These are phyloP conservation scores for Paraconiothyrium sp. DNA, from an alignment of 2,329 filamentous ascomycete genomes.

Conservation along the genomic window DNA sequence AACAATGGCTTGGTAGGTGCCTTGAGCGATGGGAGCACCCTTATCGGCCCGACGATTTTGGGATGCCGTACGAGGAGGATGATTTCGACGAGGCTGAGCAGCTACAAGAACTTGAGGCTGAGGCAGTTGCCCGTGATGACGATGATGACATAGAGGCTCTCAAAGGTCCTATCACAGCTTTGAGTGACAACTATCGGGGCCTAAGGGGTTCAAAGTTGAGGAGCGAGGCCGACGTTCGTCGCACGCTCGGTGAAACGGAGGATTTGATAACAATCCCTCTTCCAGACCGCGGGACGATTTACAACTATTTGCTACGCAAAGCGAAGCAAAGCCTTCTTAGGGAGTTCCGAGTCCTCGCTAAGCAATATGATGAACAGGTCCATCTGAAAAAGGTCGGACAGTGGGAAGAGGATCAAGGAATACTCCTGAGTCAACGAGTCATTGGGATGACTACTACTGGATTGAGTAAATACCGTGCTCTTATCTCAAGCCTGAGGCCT, in stretches of 20 bases:
- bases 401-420: constrained; percentile 66
- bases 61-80: constrained; percentile 66
- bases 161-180: constrained; percentile 35
- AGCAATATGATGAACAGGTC: constrained; percentile 61
- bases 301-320: constrained; percentile 68
- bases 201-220: constrained; percentile 27
- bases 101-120: constrained; percentile 68
- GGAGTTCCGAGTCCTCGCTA: constrained; percentile 61
- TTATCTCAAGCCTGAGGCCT: constrained; percentile 73
- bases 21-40: constrained; percentile 57
- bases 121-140: constrained; percentile 62
- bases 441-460: constrained; percentile 82
- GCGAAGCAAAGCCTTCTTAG: constrained; percentile 60
- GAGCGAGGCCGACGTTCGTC: constrained; percentile 45
- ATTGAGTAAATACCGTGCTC: constrained; percentile 78
- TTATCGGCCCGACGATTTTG: constrained; percentile 60
- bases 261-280: constrained; percentile 71
- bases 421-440: constrained; percentile 56
- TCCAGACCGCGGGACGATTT: constrained; percentile 69
- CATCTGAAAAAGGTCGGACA: constrained; percentile 64
- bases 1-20: constrained; percentile 66
- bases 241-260: constrained; percentile 48
- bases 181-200: constrained; percentile 55
- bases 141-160: constrained; percentile 60
- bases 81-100: constrained; percentile 71